Base-by-base conservation (phyloP, 495 filamentous ascomycete species). In the Clavariopsis aquatica region DNA sequence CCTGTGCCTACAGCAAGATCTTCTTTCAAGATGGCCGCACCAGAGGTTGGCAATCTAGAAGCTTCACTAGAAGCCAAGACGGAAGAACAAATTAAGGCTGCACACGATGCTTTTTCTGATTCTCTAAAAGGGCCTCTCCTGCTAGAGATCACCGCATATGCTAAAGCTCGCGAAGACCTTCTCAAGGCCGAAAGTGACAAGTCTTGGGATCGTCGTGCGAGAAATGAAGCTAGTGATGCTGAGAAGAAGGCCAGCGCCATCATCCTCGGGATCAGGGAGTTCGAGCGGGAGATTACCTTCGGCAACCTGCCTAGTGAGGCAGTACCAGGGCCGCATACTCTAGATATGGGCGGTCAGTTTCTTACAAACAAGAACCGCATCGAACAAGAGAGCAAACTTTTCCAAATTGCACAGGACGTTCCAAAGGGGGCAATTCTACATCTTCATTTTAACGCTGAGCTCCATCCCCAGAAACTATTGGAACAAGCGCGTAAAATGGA, bases 321-420 rank as follows among this genome's bases (percentile, higher is more conserved):
- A 1, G 52, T 77, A 22, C 75, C 75, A 19, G 68, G 57, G 0
- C 53, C 58, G 0, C 23, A 66, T 17, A 75, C 74, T 0, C 58
- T 61, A 15, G 75, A 77, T 49, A 76, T 77, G 75, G 75, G 75
- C 23, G 75, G 75, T 7, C 74, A 73, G 27, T 77, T 77, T 49
- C 64, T 77, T 12, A 72, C 69, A 19, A 77, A 77, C 55, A 70
- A 67, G 49, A 28, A 62, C 1, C 64, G 72, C 8, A 76, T 77
- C 12, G 70, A 75, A 41, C 20, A 59, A 22, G 0, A 56, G 41
- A 77, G 75, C 57, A 67, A 64, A 28, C 27, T 76, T 12, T 76
- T 65, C 58, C 10, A 60, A 8, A 73, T 77, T 34, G 62, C 74
- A 6, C 38, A 65, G 24, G 8, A 52, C 31, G 67, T 72, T 60